Percentiles rank a stretch among this genome's conserved stretches.
Evolutionary conservation across 1,284 basidiomycete genomes (phyloP).

Genomic region (Moesziomyces globuligerus): DNA sequence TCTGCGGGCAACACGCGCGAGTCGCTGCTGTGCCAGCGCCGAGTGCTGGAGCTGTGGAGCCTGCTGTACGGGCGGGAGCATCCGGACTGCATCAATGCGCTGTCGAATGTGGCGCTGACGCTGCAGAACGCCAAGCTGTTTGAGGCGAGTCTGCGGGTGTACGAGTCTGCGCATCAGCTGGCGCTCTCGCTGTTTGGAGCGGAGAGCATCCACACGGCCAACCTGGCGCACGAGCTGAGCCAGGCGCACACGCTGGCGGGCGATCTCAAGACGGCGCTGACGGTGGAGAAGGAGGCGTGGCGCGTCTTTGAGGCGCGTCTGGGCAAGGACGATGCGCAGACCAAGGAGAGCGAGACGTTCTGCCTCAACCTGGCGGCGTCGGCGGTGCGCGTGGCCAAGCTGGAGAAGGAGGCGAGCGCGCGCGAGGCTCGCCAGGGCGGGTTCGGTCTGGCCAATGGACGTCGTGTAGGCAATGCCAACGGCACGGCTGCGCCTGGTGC

Average conservation of each 20-base stretch:
- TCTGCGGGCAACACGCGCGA: constrained; percentile 68
- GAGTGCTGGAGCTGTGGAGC: constrained; percentile 71
- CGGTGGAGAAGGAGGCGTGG: constrained; percentile 62
- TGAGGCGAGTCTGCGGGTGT: constrained; percentile 54
- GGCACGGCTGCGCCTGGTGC: constrained; percentile 14
- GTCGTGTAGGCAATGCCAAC: constrained; percentile 9
- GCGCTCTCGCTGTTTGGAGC: constrained; percentile 56
- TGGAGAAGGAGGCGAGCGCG: constrained; percentile 54
- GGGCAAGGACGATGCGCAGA: constrained; percentile 65
- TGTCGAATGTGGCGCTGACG: constrained; percentile 67
- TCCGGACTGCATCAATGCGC: constrained; percentile 70
- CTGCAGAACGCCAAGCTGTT: constrained; percentile 59
- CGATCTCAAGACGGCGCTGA: constrained; percentile 63
- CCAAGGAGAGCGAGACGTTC: constrained; percentile 63
- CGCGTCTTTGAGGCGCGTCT: constrained; percentile 62
- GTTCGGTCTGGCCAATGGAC: constrained; percentile 14
- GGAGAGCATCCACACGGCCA: constrained; percentile 64
- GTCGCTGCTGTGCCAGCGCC: constrained; percentile 70
- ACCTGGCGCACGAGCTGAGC: constrained; percentile 64
- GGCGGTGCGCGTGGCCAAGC: constrained; percentile 62
- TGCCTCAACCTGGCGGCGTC: constrained; percentile 58
- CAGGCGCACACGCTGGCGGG: constrained; percentile 62
- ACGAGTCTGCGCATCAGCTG: constrained; percentile 57
- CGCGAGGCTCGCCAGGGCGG: constrained; percentile 32
- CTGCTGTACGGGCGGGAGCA: constrained; percentile 71